Evolutionary conservation across 345 rosid genomes (phyloP), one percentile per base, ranked within the genome.

Genomic region (Murraya paniculata): DNA sequence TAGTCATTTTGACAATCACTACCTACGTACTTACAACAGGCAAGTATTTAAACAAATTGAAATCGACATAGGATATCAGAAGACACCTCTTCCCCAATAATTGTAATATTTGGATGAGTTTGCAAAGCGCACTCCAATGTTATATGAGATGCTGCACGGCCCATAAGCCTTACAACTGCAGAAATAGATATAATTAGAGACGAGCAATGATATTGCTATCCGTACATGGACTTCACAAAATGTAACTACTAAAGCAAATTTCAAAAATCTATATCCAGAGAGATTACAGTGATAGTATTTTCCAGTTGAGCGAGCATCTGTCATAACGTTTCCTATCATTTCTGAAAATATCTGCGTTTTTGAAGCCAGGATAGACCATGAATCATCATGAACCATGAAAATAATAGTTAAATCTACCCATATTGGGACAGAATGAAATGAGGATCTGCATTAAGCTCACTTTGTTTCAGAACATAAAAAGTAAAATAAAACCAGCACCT

Each of bases 81-180:
- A 64, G n/a, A 8, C 25, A 86, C 88, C 88, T 85, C 88, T 81
- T 85, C 88, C 68, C 88, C 88, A 27, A 85, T 81, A 58, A 85
- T 71, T 8, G 88, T 64, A 45, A 85, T 83, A 67, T 85, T 85
- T 1, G 88, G 88, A 77, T 85, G 88, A 76, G 88, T 85, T 77
- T 85, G 86, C 86, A 85, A 74, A 45, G 88, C 86, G 74, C 88
- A 85, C 73, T 85, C 88, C 71, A 85, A 77, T 38, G 88, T 85
- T 76, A 85, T 85, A 62, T 85, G 88, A 24, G 88, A 85, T 58
- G 88, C 88, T 36, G 88, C 86, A 64, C 88, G 88, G 35, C 88
- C 88, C 86, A 85, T 83, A 60, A 85, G 86, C 76, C 88, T 74
- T 35, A 83, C 84, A 79, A 85, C 88, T 85, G 81, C 58, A 77